A percentile compares a stretch with the other conserved stretches of the same genome.
These are phyloP conservation scores for Chenopodium berlandieri DNA, from an alignment of 148 eudicot species.

Conservation along the genomic window DNA sequence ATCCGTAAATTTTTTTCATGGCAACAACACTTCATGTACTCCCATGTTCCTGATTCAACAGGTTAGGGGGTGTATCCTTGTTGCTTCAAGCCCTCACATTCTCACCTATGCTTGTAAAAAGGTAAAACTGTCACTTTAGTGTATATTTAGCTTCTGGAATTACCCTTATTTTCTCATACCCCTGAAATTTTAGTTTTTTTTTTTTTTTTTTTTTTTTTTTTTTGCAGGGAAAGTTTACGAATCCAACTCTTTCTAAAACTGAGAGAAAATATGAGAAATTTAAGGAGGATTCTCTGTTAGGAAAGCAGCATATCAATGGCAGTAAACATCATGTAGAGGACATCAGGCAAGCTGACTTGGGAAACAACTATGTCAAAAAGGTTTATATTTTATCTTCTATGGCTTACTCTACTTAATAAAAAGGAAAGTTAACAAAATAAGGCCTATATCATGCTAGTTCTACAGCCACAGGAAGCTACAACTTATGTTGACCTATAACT, in stretches of 20 bases:
- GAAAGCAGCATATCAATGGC: constrained; percentile 58
- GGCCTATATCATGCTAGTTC: neutral
- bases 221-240: constrained; percentile 53
- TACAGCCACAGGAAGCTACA: neutral
- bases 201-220: no score
- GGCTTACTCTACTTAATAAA: neutral
- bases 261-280: constrained; percentile 57
- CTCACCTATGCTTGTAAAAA: constrained; percentile 65
- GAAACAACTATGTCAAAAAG: constrained; percentile 73
- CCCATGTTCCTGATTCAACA: constrained; percentile 23
- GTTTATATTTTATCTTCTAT: constrained; percentile 25
- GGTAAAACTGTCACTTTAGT: constrained; percentile 30
- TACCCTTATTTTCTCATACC: neutral
- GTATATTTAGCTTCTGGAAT: neutral
- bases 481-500: neutral
- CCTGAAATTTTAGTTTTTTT: no score
- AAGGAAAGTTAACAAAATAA: neutral
- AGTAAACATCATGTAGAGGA: constrained; percentile 69
- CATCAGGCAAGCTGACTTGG: constrained; percentile 67
- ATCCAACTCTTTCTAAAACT: constrained; percentile 64
- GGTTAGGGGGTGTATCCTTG: constrained; percentile 87
- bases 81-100: constrained; percentile 95
- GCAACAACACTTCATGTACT: neutral
- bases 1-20: neutral
- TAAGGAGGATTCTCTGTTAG: constrained; percentile 57